phyloP scores from a whole-genome alignment of 2,329 filamentous ascomycete genomes.

The Grosmannia huntii region DNA sequence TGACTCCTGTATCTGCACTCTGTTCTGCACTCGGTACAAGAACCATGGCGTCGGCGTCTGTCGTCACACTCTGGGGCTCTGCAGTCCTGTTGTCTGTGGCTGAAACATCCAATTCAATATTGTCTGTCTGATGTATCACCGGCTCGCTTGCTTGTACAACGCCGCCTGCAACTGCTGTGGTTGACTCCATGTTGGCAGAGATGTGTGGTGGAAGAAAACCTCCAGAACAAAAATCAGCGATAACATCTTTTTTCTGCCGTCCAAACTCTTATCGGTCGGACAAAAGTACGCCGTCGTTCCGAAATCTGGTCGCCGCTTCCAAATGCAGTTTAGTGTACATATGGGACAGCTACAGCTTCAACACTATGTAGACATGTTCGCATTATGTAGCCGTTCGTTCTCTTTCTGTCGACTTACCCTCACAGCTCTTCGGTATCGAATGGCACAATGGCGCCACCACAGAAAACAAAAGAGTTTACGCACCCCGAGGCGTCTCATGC shows the following conservation, averaged over 20 bases:
- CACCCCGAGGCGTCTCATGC: conserved; percentile 37
- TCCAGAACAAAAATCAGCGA: conserved; percentile 1
- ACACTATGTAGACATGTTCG: neutral
- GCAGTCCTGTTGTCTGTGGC: neutral
- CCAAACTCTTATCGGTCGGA: conserved; percentile 10
- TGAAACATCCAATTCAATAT: neutral
- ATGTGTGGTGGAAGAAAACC: neutral
- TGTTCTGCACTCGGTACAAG: neutral
- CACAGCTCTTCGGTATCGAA: neutral
- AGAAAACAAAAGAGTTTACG: conserved; percentile 24
- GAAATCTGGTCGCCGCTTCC: neutral
- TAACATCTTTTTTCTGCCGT: conserved; percentile 12
- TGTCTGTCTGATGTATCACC: neutral
- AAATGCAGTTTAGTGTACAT: neutral
- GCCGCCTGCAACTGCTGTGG: neutral
- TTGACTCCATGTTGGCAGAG: neutral
- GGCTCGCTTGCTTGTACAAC: neutral
- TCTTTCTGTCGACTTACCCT: neutral
- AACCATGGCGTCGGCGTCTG: neutral
- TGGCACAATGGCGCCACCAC: conserved; percentile 26
- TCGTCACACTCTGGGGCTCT: neutral
- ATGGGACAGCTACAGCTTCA: neutral
- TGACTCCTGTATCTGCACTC: neutral
- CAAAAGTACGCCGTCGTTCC: neutral
- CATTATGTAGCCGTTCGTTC: neutral